Percentiles rank a stretch among this genome's conserved stretches.
Evolutionary conservation across 768 basidiomycete genomes (phyloP).

Genomic region (Mycena polygramma): DNA sequence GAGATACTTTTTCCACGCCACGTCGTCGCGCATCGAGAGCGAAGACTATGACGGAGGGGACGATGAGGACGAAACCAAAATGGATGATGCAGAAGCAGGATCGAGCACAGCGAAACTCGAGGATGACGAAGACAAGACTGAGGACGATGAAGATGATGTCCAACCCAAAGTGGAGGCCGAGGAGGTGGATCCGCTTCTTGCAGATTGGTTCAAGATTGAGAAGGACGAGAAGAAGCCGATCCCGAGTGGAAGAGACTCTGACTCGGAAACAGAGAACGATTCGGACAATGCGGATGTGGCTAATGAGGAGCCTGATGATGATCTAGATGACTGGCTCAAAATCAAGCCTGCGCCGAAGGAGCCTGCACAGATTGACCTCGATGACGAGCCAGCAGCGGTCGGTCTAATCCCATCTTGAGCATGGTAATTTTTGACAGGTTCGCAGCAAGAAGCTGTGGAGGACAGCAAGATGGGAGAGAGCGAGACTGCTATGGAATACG

Average conservation of each 20-base stretch:
- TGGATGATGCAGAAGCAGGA: constrained; percentile 38
- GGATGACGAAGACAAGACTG: constrained; percentile 42
- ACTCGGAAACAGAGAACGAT: constrained; percentile 75
- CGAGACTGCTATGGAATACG: constrained; percentile 79
- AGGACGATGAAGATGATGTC: constrained; percentile 42
- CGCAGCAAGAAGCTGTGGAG: constrained; percentile 42
- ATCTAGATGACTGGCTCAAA: constrained; percentile 57
- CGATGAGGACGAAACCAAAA: constrained; percentile 47
- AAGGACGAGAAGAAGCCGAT: constrained; percentile 44
- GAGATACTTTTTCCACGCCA: constrained; percentile 88
- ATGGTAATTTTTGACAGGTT: not conserved
- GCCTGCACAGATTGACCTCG: constrained; percentile 12
- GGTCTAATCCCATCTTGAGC: not conserved
- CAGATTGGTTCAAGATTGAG: constrained; percentile 75
- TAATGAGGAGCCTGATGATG: constrained; percentile 43
- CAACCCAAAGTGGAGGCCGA: constrained; percentile 43
- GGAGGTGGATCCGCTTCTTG: constrained; percentile 61
- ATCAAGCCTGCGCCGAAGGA: constrained; percentile 43
- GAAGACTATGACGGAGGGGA: constrained; percentile 66
- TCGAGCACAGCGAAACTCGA: constrained; percentile 40
- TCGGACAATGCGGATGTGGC: constrained; percentile 76
- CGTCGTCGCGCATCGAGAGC: constrained; percentile 58
- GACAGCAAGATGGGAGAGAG: constrained; percentile 81
- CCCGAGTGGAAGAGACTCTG: constrained; percentile 54
- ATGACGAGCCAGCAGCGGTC: constrained; percentile 30